Percentiles rank a stretch among this genome's conserved stretches.
phyloP scores from a whole-genome alignment of 1,284 basidiomycete genomes.

The Vanrija sp. region DNA sequence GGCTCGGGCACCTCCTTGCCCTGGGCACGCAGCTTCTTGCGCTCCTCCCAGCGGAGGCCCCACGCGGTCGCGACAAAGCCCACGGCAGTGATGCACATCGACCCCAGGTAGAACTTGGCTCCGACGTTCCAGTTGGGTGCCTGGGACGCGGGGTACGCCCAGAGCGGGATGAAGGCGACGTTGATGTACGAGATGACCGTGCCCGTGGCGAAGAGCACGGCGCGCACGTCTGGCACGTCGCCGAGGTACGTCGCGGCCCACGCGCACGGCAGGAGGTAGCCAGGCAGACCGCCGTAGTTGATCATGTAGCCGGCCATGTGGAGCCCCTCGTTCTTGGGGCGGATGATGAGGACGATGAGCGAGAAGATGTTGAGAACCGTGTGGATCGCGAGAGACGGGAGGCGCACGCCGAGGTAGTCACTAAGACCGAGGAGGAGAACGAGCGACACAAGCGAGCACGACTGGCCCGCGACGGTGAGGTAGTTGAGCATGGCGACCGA shows the following conservation, averaged over 20 bases:
- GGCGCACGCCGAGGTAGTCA: conserved; percentile 13
- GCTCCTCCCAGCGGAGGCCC: conserved; percentile 14
- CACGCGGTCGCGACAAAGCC: conserved; percentile 9
- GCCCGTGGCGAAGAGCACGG: conserved; percentile 11
- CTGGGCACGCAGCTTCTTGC: conserved; percentile 1
- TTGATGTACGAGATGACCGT: conserved; percentile 13
- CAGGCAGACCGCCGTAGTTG: conserved; percentile 12
- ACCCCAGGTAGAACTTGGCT: conserved; percentile 16
- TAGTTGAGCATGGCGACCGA: conserved; percentile 11
- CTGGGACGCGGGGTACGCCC: conserved; percentile 11
- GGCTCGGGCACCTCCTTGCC: conserved; percentile 6
- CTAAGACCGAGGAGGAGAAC: conserved; percentile 7
- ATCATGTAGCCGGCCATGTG: conserved; percentile 10
- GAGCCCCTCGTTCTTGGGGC: conserved; percentile 2
- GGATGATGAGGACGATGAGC: conserved; percentile 9
- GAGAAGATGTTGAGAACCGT: conserved; percentile 10
- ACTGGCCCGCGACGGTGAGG: conserved; percentile 12
- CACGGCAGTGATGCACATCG: conserved; percentile 6
- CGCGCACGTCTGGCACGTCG: conserved; percentile 8
- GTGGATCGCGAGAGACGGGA: conserved; percentile 9
- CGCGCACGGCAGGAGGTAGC: conserved; percentile 5
- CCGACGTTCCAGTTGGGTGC: conserved; percentile 15
- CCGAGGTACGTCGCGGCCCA: conserved; percentile 12
- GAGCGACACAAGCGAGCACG: background rate
- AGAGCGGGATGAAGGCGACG: conserved; percentile 16